These are phyloP conservation scores for Sarcocystis neurona DNA, from an alignment of 169 alveolate genomes.

Conservation along the genomic window DNA sequence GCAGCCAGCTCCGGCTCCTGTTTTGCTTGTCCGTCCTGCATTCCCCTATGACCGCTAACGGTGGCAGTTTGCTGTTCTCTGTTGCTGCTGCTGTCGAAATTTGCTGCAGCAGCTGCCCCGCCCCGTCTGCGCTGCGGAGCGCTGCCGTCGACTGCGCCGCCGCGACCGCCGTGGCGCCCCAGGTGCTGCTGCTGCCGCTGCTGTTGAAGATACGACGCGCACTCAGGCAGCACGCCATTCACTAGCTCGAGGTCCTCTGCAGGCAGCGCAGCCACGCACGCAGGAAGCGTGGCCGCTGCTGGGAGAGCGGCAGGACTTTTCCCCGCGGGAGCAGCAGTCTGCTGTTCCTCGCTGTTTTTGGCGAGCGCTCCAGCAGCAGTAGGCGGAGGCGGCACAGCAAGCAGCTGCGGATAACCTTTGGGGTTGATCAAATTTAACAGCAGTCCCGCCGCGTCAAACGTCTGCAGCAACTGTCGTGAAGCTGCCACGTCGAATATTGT, in stretches of 20 bases:
- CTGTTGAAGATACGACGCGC: not conserved
- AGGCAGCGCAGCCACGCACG: not conserved
- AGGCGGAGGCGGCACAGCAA: not conserved
- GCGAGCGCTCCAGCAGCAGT: not conserved
- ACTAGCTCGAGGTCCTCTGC: not conserved
- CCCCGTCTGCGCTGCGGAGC: too few species aligned
- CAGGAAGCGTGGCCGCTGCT: not conserved
- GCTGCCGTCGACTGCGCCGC: too few species aligned
- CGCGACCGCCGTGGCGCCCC: too few species aligned
- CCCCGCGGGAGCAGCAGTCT: not conserved
- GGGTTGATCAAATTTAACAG: conserved; percentile 23
- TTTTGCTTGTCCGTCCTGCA: too few species aligned
- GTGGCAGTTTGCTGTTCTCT: too few species aligned
- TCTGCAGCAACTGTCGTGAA: not conserved
- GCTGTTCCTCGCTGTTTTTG: not conserved
- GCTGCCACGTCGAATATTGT: conserved; percentile 12
- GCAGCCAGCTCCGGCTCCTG: too few species aligned
- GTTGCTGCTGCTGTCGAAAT: too few species aligned
- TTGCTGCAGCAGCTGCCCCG: too few species aligned
- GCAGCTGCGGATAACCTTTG: conserved; percentile 37
- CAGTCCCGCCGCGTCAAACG: conserved; percentile 26
- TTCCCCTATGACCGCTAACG: too few species aligned
- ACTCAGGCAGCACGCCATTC: conserved; percentile 3
- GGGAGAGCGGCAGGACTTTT: not conserved
- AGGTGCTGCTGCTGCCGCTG: too few species aligned